Conservation (phyloP, 495 filamentous ascomycete species). For the Neurospora sp. region DNA sequence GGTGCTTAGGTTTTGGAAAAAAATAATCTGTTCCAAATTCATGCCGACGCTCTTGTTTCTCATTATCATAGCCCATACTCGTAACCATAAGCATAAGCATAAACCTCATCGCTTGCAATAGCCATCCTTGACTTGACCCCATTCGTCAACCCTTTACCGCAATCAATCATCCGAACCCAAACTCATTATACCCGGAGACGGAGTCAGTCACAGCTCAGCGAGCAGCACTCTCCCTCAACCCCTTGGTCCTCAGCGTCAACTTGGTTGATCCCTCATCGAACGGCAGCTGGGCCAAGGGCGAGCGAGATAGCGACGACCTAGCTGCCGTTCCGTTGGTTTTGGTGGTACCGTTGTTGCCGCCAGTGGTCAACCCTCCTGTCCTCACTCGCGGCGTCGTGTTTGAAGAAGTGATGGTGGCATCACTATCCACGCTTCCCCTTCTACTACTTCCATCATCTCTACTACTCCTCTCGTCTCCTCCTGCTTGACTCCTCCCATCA, state of each 20-base stretch:
- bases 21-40: background rate
- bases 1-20: too few relatives aligned
- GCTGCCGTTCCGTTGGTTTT: background rate
- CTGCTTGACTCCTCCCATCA: background rate
- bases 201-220: slow-evolving; percentile 1
- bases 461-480: background rate
- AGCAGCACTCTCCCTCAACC: slow-evolving; percentile 36
- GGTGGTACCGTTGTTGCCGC: background rate
- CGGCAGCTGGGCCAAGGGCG: slow-evolving; percentile 18
- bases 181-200: background rate
- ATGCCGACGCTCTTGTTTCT: background rate
- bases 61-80: background rate
- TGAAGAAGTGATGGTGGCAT: slow-evolving; percentile 26
- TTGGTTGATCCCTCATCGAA: slow-evolving; percentile 30
- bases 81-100: too few relatives aligned
- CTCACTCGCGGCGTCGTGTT: slow-evolving; percentile 21
- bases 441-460: slow-evolving; percentile 26
- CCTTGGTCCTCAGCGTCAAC: slow-evolving; percentile 36
- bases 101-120: too few relatives aligned
- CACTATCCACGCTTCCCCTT: slow-evolving; percentile 40
- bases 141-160: too few relatives aligned
- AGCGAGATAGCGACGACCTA: background rate
- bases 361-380: slow-evolving; percentile 15
- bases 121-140: too few relatives aligned
- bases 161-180: too few relatives aligned